These are phyloP conservation scores for Ophiostoma pallidulum DNA, from an alignment of 2,329 filamentous ascomycete genomes.

Conservation along the genomic window DNA sequence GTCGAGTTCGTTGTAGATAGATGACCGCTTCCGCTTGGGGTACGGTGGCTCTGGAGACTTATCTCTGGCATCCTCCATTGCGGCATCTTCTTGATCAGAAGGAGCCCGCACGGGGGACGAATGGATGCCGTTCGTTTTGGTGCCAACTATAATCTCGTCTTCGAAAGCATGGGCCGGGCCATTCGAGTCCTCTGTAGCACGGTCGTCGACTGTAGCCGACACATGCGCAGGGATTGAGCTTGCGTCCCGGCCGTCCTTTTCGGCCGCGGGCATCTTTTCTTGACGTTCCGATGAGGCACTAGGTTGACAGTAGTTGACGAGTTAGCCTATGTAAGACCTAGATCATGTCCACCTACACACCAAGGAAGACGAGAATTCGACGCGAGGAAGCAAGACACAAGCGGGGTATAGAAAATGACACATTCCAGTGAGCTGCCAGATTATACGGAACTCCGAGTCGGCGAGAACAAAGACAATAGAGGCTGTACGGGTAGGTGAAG, in stretches of 20 bases:
- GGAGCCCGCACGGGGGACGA: slow-evolving; percentile 24
- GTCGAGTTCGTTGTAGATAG: slow-evolving; percentile 39
- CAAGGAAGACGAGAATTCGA: background rate
- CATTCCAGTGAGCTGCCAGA: too few species aligned
- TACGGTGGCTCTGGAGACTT: slow-evolving; percentile 31
- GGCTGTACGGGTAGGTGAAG: too few species aligned
- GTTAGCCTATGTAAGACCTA: slow-evolving; percentile 8
- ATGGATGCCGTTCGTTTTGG: slow-evolving; percentile 31
- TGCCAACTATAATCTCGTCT: slow-evolving; percentile 45
- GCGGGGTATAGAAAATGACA: too few species aligned
- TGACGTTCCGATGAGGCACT: slow-evolving; percentile 2
- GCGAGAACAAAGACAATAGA: background rate
- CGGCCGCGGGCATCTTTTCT: slow-evolving; percentile 6
- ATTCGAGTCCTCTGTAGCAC: slow-evolving; percentile 22
- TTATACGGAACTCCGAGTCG: too few species aligned
- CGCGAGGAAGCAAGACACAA: background rate
- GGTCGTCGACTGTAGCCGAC: slow-evolving; percentile 18
- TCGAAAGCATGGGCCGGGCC: slow-evolving; percentile 31
- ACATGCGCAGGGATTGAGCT: slow-evolving; percentile 25
- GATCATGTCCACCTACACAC: too few species aligned
- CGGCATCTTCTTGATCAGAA: slow-evolving; percentile 34
- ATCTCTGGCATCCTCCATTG: slow-evolving; percentile 33
- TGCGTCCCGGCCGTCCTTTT: slow-evolving; percentile 15
- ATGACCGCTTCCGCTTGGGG: slow-evolving; percentile 47
- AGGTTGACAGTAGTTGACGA: background rate